These are phyloP conservation scores for Vitis hybrid DNA, from an alignment of 177 flowering plant genomes.

Conservation along the genomic window DNA sequence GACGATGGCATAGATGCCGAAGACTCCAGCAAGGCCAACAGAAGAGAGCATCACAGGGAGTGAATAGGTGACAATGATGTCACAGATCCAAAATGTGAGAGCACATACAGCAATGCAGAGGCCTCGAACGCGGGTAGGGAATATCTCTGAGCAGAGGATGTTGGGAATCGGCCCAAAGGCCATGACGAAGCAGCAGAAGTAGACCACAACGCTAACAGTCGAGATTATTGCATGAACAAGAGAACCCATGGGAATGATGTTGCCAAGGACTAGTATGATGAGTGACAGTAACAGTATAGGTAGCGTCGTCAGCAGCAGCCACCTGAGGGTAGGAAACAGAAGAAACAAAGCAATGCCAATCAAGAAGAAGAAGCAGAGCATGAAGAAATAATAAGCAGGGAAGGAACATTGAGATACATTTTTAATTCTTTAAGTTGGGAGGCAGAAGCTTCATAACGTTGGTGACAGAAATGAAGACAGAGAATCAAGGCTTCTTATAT, in stretches of 20 bases:
- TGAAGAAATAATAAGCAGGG: too few species aligned
- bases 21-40: constrained; percentile 44
- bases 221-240: constrained; percentile 32
- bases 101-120: constrained; percentile 47
- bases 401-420: too few species aligned
- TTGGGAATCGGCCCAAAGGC: constrained; percentile 47
- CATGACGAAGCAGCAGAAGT: constrained; percentile 42
- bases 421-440: too few species aligned
- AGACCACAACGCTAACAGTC: constrained; percentile 32
- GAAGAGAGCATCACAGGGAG: constrained; percentile 46
- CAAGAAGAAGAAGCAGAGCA: too few species aligned
- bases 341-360: too few species aligned
- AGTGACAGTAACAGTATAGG: constrained; percentile 33
- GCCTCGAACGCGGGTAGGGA: constrained; percentile 50
- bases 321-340: constrained; percentile 19
- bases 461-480: too few species aligned
- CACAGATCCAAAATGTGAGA: constrained; percentile 42
- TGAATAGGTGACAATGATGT: constrained; percentile 44
- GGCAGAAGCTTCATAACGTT: too few species aligned
- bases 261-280: constrained; percentile 27
- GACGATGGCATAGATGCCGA: constrained; percentile 39
- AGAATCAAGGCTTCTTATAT: not conserved
- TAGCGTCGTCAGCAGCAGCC: constrained; percentile 31
- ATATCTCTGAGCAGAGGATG: constrained; percentile 49
- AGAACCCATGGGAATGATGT: constrained; percentile 21